Evolutionary conservation across 352 stramenopile species (phyloP).

Genomic region (Pythium sp.): DNA sequence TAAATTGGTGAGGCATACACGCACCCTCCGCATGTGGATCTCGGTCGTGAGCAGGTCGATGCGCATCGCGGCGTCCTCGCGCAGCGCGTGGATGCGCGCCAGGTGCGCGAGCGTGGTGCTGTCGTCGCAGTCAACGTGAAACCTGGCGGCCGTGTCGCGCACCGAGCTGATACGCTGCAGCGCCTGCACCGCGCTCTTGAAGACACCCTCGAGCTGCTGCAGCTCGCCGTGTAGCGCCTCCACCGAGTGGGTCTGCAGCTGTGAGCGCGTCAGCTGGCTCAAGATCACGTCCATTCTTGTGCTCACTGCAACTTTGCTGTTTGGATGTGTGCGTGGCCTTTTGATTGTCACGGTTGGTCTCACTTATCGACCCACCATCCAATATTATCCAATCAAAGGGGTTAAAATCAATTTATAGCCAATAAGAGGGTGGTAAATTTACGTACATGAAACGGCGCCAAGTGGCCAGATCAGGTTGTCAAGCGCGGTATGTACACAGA

Average conservation of each 20-base stretch:
- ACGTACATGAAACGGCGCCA: not conserved
- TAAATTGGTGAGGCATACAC: not conserved
- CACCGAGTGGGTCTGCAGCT: conserved; percentile 9
- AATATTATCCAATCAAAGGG: conserved; percentile 1
- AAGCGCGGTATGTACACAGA: not conserved
- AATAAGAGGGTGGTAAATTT: not conserved
- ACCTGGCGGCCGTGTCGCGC: conserved; percentile 12
- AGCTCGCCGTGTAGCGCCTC: conserved; percentile 12
- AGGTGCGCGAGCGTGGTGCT: conserved; percentile 8
- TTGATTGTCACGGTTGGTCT: not conserved
- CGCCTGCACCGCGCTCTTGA: conserved; percentile 3
- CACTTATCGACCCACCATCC: conserved; percentile 4
- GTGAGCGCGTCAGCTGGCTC: conserved; percentile 10
- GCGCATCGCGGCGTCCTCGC: conserved; percentile 7
- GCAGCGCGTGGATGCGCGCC: conserved; percentile 14
- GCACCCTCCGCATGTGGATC: conserved; percentile 5
- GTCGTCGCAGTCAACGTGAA: conserved; percentile 13
- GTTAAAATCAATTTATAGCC: not conserved
- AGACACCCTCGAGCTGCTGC: conserved; percentile 7
- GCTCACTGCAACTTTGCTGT: not conserved
- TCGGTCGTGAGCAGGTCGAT: conserved; percentile 9
- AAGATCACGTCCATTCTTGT: conserved; percentile 13
- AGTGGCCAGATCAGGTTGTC: not conserved
- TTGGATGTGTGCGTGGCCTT: not conserved
- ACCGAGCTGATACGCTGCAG: conserved; percentile 18